Conservation (phyloP, 495 filamentous ascomycete species). For the Penicillium salamii region DNA sequence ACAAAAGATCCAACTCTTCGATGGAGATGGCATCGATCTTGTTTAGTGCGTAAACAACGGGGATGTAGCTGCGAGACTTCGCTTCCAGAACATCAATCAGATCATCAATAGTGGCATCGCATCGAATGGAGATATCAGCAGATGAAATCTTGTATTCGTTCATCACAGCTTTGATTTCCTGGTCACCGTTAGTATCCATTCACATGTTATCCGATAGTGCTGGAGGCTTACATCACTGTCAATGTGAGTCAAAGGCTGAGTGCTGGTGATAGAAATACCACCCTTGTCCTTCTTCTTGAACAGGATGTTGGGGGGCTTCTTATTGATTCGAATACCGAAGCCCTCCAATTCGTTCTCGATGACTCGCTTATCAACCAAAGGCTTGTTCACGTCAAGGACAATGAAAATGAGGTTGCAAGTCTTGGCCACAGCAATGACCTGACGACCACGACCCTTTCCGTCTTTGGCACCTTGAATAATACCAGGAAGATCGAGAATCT, state of each 20-base stretch:
- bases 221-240: conserved; percentile 65
- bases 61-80: conserved; percentile 93
- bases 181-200: conserved; percentile 4
- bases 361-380: conserved; percentile 91
- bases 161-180: conserved; percentile 98
- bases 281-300: conserved; percentile 99
- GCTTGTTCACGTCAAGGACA: conserved; percentile 97
- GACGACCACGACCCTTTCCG: conserved; percentile 94
- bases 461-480: conserved; percentile 99
- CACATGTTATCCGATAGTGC: not conserved
- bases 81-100: conserved; percentile 95
- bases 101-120: conserved; percentile 89
- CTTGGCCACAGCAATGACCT: conserved; percentile 98
- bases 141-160: conserved; percentile 92
- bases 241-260: conserved; percentile 86
- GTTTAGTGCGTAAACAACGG: conserved; percentile 96
- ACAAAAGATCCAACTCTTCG: conserved; percentile 92
- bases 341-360: conserved; percentile 97
- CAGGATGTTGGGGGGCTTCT: conserved; percentile 91
- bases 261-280: conserved; percentile 90
- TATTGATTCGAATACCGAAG: conserved; percentile 97
- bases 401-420: conserved; percentile 99
- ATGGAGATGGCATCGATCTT: conserved; percentile 99
- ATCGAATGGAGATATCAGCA: conserved; percentile 97
- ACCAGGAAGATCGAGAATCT: conserved; percentile 98